Base-by-base conservation (phyloP, 768 basidiomycete genomes). In the Mycena amicta region DNA sequence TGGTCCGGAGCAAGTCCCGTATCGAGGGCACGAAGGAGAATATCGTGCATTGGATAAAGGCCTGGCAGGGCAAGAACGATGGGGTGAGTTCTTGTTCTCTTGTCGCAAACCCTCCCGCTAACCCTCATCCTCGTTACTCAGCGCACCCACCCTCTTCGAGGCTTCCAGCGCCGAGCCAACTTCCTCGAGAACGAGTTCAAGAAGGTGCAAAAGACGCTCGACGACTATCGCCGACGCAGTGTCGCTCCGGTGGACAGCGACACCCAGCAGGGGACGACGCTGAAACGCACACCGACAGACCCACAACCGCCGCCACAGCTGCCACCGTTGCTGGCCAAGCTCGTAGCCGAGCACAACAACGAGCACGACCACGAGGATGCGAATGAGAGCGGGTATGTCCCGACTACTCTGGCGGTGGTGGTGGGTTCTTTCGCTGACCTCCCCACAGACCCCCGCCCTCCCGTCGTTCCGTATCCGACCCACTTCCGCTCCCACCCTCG, bases 171-270 rank as follows among this genome's bases (percentile, higher is more conserved):
- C 55, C 69, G 67, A 55, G 56, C 70, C 20, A 68, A 65, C 40
- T 65, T 73, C 52, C 63, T 81, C 33, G 79, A 83, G 59, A 67
- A 70, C 3, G 76, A 80, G 59, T 83, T 82, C 65, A 68, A 74
- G 52, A 70, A 73, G 49, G 70, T 78, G 51, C 71, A 76, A 15
- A 71, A 71, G 62, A 68, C 69, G 55, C 61, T 83, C 31, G 81
- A 83, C 60, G 74, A 68, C 31, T 77, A 37, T 3, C 20, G 47
- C 30, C 46, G 26, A 29, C 25, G 55, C 23, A 4, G n/a, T 3
- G 28, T 13, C n/a, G 29, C 11, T 25, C 43, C 43, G 22, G 22
- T 8, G 8, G 40, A 25, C 18, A 47, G 26, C 13, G 31, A 12
- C 5, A n/a, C 41, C 12, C 23, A 22, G 39, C 22, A n/a, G 11